Conservation (phyloP, 331 rosid species). For the Stylosanthes scabra region DNA sequence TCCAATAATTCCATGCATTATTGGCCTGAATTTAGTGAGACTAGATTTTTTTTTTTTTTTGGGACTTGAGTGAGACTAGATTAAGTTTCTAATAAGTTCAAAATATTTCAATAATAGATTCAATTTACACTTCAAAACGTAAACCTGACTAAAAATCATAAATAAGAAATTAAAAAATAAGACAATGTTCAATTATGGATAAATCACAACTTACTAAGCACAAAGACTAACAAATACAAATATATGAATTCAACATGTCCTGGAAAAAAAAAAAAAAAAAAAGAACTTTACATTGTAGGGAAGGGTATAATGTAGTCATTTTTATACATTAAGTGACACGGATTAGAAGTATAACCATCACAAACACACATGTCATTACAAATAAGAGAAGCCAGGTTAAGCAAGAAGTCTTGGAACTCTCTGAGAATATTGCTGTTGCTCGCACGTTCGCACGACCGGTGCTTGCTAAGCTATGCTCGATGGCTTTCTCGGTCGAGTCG, state of each 20-base stretch:
- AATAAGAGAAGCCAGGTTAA: slow-evolving; percentile 82
- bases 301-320: not conserved
- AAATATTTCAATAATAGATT: not conserved
- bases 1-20: not conserved
- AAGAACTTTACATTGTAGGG: not conserved
- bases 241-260: not conserved
- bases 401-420: slow-evolving; percentile 84
- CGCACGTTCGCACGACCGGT: slow-evolving; percentile 74
- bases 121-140: no score
- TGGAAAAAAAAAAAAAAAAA: no score
- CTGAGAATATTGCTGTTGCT: slow-evolving; percentile 65
- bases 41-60: no score
- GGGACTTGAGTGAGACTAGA: no score
- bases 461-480: slow-evolving; percentile 90
- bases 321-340: slow-evolving; percentile 65
- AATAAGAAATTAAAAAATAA: not conserved
- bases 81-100: no score
- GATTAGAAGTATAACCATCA: slow-evolving; percentile 89
- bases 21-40: not conserved
- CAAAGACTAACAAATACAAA: not conserved
- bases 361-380: slow-evolving; percentile 69
- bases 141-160: not conserved
- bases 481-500: slow-evolving; percentile 86
- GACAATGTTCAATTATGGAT: not conserved
- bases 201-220: not conserved